Evolutionary conservation across 2,329 filamentous ascomycete species (phyloP), one percentile per base, ranked within the genome.

Genomic region (Nothopassalora personata): DNA sequence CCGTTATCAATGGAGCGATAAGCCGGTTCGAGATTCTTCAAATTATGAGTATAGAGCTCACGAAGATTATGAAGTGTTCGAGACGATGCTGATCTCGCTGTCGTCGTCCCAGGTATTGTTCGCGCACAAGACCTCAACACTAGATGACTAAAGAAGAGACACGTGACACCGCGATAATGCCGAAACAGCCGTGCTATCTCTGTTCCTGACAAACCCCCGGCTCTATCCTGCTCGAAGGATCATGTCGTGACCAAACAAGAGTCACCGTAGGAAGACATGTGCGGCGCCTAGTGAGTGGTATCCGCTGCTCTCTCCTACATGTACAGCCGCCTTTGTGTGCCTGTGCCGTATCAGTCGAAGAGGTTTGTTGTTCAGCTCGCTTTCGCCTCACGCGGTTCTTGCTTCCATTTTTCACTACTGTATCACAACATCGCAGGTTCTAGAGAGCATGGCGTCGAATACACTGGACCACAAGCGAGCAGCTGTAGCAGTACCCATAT

Each of bases 401-500:
- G 5, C 18, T 13, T 39, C 31, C 50, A 23, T 19, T 23, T 23
- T n/a, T 23, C 31, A 8, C 27, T 53, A 11, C 5, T 15, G 4
- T 9, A 19, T 36, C 5, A n/a, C 23, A 27, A n/a, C 31, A 11
- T 7, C 31, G 15, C 30, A 53, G 30, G 13, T 10, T 10, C n/a
- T n/a, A 36, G 11, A 11, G 15, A 53, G 19, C 18, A 36, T 46
- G 43, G 53, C 53, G 68, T 19, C 28, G 10, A 51, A 18, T 23
- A 47, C 31, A 2, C 36, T 48, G 2, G 60, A 62, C 10, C 57
- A 49, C 50, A 62, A 60, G 27, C 54, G 57, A 9, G 50, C 57
- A n/a, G 57, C 60, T 2, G 59, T 57, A 15, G 45, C 53, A 9
- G 18, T 56, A 31, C 47, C 59, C 11, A n/a, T 36, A 11, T 54